These are phyloP conservation scores for Leishmania lainsoni DNA, from an alignment of 208 protist species.

Conservation along the genomic window DNA sequence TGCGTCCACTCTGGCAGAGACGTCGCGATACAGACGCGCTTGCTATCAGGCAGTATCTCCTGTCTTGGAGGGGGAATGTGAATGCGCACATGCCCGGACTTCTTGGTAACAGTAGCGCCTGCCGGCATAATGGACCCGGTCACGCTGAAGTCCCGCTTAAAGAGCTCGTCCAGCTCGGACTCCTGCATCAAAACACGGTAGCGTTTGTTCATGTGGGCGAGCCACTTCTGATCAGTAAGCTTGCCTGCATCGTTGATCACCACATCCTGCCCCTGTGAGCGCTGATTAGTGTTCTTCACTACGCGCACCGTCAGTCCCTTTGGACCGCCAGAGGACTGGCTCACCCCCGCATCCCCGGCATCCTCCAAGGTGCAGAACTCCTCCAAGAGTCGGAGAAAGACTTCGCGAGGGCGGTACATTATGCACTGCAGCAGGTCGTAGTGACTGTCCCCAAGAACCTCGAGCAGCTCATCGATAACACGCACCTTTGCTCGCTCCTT, in stretches of 20 bases:
- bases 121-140: conserved; percentile 66
- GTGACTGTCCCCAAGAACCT: conserved; percentile 79
- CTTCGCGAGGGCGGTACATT: conserved; percentile 78
- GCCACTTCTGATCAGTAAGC: conserved; percentile 72
- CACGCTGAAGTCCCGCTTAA: conserved; percentile 82
- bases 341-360: conserved; percentile 35
- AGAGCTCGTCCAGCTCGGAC: conserved; percentile 85
- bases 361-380: conserved; percentile 90
- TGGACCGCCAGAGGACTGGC: conserved; percentile 23
- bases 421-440: conserved; percentile 86
- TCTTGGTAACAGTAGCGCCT: conserved; percentile 67
- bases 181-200: conserved; percentile 86
- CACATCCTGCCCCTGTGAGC: conserved; percentile 35
- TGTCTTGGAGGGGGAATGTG: conserved; percentile 81
- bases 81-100: conserved; percentile 72
- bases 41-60: conserved; percentile 66
- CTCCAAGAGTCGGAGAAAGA: conserved; percentile 85
- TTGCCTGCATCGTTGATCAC: conserved; percentile 53
- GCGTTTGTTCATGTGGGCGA: conserved; percentile 84
- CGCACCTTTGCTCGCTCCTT: conserved; percentile 64
- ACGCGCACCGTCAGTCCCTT: conserved; percentile 71
- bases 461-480: conserved; percentile 76
- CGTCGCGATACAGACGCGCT: conserved; percentile 82
- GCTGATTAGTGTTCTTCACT: conserved; percentile 59
- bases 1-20: conserved; percentile 91